Conservation (phyloP, 2,329 filamentous ascomycete genomes). For the Saccharata proteae region DNA sequence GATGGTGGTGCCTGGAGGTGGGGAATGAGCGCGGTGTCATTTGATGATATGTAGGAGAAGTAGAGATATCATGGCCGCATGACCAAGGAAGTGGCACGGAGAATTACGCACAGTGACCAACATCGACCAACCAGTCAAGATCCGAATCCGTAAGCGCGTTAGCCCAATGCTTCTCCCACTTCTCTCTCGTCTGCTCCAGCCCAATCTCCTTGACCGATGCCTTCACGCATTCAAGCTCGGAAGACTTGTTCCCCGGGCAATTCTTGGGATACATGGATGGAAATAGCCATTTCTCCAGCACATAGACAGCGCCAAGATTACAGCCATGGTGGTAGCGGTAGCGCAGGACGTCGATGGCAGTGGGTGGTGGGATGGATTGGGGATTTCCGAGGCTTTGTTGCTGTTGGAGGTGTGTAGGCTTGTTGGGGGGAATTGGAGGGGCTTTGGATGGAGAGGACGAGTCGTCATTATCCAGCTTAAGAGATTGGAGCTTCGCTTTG, state of each 20-base stretch:
- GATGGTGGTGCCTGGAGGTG: conserved; percentile 37
- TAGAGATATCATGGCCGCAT: neutral
- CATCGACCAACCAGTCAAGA: conserved; percentile 39
- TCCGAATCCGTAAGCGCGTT: conserved; percentile 39
- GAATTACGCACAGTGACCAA: conserved; percentile 33
- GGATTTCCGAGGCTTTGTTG: conserved; percentile 5
- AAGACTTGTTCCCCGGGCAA: conserved; percentile 27
- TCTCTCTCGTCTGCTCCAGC: conserved; percentile 34
- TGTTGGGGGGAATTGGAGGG: neutral
- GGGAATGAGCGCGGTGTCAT: neutral
- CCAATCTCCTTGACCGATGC: conserved; percentile 36
- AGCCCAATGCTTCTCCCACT: conserved; percentile 44
- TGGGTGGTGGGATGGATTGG: conserved; percentile 1
- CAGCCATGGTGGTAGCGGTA: conserved; percentile 50
- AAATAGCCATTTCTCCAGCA: conserved; percentile 48
- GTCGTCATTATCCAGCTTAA: conserved; percentile 3
- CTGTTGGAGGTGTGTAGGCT: conserved; percentile 2
- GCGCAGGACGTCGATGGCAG: conserved; percentile 29
- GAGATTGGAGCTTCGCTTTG: conserved; percentile 8
- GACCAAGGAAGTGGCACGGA: neutral
- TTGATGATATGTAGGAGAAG: neutral
- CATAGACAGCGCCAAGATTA: conserved; percentile 47
- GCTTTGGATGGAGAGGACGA: conserved; percentile 2
- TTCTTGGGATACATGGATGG: conserved; percentile 36
- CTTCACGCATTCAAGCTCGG: conserved; percentile 42